Evolutionary conservation across 768 basidiomycete genomes (phyloP), one percentile per base, ranked within the genome.

Genomic region (Tylopilus plumbeoviolaceoides): DNA sequence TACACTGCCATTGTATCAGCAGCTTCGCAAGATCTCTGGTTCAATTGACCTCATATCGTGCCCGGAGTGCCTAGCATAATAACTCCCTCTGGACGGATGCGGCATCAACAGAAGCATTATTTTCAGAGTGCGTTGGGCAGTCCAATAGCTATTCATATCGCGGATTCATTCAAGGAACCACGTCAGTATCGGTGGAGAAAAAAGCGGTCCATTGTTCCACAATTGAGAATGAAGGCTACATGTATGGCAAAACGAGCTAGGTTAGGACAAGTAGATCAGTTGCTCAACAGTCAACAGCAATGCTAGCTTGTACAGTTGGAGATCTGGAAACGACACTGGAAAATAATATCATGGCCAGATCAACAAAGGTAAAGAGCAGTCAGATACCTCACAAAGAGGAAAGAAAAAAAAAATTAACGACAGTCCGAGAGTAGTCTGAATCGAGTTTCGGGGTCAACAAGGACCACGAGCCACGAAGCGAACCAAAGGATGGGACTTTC

Each of bases 391-490:
- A 36, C 50, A 15, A 68, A 45, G 56, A 52, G 53, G 50, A 17
- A 15, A 20, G 23, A 6, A 17, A 4, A 18, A 17, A 20, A 44
- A 47, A 38, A 30, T 11, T 31, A 53, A 58, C 20, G 47, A 65
- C 63, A 69, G 59, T 23, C 54, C 54, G 27, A 67, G 62, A 69
- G 54, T 70, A 70, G 70, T 69, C 68, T 69, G 68, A 71, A 59
- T 70, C 65, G 63, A 69, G 69, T 72, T 65, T 54, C 62, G 17
- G 52, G 27, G 49, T 44, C 56, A 10, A 53, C 47, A 5, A 54
- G 27, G 43, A 52, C 53, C 47, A 20, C 52, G 56, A 51, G 59
- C 63, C 51, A 59, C 67, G 48, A 67, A 69, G 67, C 57, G 61
- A 60, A 67, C 65, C 58, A 25, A 67, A 63, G 63, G 53, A 44